Conservation (phyloP, 1,284 basidiomycete species). For the Ustilago bromivora region DNA sequence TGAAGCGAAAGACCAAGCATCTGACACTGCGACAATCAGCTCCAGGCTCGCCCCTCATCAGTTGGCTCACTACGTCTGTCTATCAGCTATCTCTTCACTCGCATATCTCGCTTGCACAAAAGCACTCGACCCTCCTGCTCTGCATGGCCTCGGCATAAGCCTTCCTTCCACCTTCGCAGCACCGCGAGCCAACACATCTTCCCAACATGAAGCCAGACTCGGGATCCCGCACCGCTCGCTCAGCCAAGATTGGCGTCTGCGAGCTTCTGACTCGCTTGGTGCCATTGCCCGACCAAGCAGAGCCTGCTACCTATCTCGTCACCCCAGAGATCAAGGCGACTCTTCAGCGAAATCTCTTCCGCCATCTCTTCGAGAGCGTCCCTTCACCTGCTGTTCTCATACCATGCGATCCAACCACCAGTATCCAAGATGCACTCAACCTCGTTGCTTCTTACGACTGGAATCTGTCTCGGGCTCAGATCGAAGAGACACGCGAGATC, state of each 20-base stretch:
- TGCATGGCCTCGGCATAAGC: not conserved
- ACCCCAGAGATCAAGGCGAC: constrained; percentile 26
- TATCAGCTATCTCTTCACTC: too few relatives aligned
- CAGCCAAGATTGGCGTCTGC: constrained; percentile 40
- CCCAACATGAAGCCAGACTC: constrained; percentile 34
- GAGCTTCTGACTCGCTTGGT: constrained; percentile 38
- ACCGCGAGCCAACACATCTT: not conserved
- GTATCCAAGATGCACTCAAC: constrained; percentile 39
- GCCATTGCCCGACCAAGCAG: constrained; percentile 29
- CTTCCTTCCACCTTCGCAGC: not conserved
- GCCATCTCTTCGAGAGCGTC: constrained; percentile 35
- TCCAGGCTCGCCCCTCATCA: not conserved
- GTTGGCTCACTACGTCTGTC: too few relatives aligned
- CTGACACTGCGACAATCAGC: not conserved
- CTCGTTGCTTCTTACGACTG: constrained; percentile 50
- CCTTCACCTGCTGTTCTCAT: constrained; percentile 45
- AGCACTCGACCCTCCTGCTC: not conserved
- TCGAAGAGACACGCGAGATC: constrained; percentile 43
- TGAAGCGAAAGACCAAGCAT: not conserved
- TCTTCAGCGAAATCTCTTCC: constrained; percentile 32
- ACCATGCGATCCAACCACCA: constrained; percentile 45
- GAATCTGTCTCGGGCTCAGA: constrained; percentile 58
- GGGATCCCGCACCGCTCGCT: constrained; percentile 9
- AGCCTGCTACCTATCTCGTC: constrained; percentile 37
- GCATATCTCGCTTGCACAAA: too few relatives aligned